Evolutionary conservation across 352 stramenopile genomes (phyloP).

Genomic region (Globisporangium carolinianum): DNA sequence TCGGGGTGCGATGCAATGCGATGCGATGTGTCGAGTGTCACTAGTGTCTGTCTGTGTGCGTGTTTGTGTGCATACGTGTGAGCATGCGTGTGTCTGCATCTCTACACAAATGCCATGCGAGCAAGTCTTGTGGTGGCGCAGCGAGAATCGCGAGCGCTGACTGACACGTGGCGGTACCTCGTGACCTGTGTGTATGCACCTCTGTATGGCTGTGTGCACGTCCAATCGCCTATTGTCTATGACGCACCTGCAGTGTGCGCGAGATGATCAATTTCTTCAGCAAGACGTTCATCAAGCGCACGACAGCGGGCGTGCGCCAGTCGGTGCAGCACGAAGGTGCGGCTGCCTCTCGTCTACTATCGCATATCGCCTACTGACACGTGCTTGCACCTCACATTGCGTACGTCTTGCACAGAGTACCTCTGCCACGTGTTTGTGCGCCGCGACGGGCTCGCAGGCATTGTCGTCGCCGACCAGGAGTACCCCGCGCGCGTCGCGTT

Average conservation of each 20-base stretch:
- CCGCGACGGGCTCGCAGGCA: constrained; percentile 93
- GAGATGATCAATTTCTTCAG: constrained; percentile 99
- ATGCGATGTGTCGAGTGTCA: too few relatives aligned
- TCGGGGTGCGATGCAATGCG: constrained; percentile 40
- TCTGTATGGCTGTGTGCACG: not conserved
- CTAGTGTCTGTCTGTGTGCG: not conserved
- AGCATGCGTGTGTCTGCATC: too few relatives aligned
- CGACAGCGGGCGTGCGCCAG: constrained; percentile 93
- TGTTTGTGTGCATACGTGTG: not conserved
- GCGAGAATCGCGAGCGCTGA: too few relatives aligned
- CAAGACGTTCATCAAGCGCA: constrained; percentile 98
- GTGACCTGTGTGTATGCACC: not conserved
- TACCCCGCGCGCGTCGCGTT: constrained; percentile 98
- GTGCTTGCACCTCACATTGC: too few relatives aligned
- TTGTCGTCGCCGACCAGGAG: constrained; percentile 96
- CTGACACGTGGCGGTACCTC: too few relatives aligned
- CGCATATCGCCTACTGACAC: too few relatives aligned
- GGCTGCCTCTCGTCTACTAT: not conserved
- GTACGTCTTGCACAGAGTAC: constrained; percentile 69
- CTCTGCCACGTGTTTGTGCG: constrained; percentile 98
- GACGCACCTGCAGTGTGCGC: constrained; percentile 64
- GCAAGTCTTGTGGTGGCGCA: too few relatives aligned
- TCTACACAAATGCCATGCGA: not conserved
- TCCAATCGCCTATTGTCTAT: too few relatives aligned
- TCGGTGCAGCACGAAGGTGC: constrained; percentile 96